A percentile compares a stretch with the other conserved stretches of the same genome.
Conservation (phyloP, 1,284 basidiomycete species). For the Phellopilus nigrolimitatus region DNA sequence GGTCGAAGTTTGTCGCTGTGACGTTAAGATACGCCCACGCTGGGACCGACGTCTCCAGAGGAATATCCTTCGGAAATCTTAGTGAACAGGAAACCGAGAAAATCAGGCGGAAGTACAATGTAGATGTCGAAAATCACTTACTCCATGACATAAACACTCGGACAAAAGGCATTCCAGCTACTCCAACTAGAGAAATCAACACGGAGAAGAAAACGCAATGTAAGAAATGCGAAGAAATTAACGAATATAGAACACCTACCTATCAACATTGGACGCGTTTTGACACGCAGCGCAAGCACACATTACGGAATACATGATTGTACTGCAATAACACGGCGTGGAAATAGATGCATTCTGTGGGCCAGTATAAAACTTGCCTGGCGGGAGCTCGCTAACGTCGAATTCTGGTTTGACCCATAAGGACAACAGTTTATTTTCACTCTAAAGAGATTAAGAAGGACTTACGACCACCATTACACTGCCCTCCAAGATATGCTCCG, state of each 20-base stretch:
- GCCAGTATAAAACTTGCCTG: conserved; percentile 18
- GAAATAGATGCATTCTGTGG: conserved; percentile 11
- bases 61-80: conserved; percentile 21
- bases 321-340: conserved; percentile 21
- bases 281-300: conserved; percentile 22
- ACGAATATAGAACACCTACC: conserved; percentile 5
- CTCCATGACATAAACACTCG: conserved; percentile 4
- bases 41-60: conserved; percentile 19
- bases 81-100: background rate
- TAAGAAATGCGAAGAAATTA: background rate
- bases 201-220: background rate
- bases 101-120: background rate
- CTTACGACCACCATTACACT: conserved; percentile 21
- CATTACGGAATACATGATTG: conserved; percentile 21
- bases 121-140: background rate
- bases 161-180: conserved; percentile 11
- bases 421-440: no score
- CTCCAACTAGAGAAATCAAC: conserved; percentile 8
- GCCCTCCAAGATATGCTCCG: conserved; percentile 19
- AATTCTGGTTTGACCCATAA: conserved; percentile 12
- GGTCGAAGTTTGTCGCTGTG: background rate
- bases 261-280: conserved; percentile 13
- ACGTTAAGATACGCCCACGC: conserved; percentile 21
- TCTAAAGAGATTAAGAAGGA: background rate
- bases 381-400: conserved; percentile 14